Evolutionary conservation across 164 flowering plant species (phyloP).

Genomic region (Hamamelis virginiana): DNA sequence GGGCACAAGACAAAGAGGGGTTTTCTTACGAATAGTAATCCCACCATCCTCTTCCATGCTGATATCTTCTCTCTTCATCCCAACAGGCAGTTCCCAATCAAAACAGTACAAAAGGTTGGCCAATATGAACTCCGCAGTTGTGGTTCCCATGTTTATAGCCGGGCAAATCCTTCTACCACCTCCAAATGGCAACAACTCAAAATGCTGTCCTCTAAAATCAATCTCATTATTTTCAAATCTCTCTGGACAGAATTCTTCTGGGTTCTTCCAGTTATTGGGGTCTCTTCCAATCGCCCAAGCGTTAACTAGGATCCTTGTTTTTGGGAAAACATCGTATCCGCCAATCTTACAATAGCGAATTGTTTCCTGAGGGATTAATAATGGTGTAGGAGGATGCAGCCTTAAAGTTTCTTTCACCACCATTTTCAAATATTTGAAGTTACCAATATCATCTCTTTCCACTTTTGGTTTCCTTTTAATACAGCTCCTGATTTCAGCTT

Average conservation of each 20-base stretch:
- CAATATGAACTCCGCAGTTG: neutral
- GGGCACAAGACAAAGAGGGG: neutral
- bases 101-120: conserved; percentile 1
- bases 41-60: conserved; percentile 1
- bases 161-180: conserved; percentile 5
- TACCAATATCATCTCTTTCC: neutral
- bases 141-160: neutral
- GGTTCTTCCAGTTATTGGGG: conserved; percentile 6
- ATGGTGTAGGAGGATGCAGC: neutral
- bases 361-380: neutral
- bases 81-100: neutral
- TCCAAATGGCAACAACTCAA: conserved; percentile 3
- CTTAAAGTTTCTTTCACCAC: conserved; percentile 5
- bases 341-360: neutral
- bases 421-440: conserved; percentile 3
- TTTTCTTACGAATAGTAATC: neutral
- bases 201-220: conserved; percentile 4
- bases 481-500: neutral
- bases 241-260: conserved; percentile 3
- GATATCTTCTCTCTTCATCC: neutral
- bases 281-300: conserved; percentile 5
- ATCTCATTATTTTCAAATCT: neutral
- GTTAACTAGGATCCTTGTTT: neutral
- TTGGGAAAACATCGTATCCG: neutral
- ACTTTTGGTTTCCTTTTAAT: neutral